Base-by-base conservation (phyloP, 2,329 filamentous ascomycete genomes). In the Microcyclospora tardicrescens region DNA sequence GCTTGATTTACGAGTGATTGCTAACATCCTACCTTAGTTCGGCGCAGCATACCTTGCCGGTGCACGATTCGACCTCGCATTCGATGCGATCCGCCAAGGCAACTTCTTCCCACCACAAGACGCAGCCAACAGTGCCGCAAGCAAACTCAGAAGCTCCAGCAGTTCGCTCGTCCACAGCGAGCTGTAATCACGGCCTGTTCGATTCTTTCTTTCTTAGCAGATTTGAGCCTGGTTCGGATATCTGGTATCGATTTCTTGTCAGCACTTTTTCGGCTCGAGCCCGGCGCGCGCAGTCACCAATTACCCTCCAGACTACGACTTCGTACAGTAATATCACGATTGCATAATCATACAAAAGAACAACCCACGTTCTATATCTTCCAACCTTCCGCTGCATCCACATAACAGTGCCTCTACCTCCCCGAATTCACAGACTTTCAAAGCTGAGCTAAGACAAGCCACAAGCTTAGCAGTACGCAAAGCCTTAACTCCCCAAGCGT, bases 21-120 rank as follows among this genome's bases (percentile, higher is more conserved):
- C 40, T 44, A 24, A 42, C 16, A 33, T 28, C 43, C 39, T 15
- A 9, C 14, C 31, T 31, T 51, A 95, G 87, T 64, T 94, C 48
- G 77, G 77, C 38, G 63, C 73, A 30, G 89, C 89, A 9, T 94
- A 77, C 73, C 64, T 81, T 36, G 70, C 87, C 47, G 87, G 89
- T 40, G 86, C 86, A 24, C 74, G 81, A 41, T 91, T 94, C 61
- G 84, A 93, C 59, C 65, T 81, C 43, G 73, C 79, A 8, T 69
- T 73, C 49, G 53, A 67, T 34, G 68, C 79, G 50, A 50, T 82
- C 46, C 68, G 49, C 41, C 59, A 63, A 16, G 68, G 67, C 43
- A 70, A 64, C 44, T 63, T 68, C 42, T 59, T 51, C 42, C 64
- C 58, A 9, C 61, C 61, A 24, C 19, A 24, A 24, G 19, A 24